Evolutionary conservation across 2,329 filamentous ascomycete genomes (phyloP).

Genomic region (Drechslerella stenobrocha): DNA sequence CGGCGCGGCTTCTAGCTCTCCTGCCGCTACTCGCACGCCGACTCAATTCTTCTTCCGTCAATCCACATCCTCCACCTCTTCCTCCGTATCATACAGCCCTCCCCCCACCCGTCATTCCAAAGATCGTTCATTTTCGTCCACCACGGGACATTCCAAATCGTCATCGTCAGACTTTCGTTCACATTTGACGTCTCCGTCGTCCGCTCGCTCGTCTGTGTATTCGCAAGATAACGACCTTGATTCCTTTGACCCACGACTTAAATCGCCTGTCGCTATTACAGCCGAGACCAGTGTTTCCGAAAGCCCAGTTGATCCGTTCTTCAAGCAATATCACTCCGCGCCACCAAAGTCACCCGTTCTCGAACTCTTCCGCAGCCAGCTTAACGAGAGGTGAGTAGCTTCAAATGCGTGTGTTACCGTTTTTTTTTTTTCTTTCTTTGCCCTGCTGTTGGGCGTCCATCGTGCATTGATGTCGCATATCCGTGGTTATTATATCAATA

Average conservation of each 20-base stretch:
- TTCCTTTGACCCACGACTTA: constrained; percentile 34
- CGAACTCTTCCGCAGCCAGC: constrained; percentile 41
- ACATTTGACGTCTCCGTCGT: constrained; percentile 43
- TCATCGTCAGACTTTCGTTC: constrained; percentile 48
- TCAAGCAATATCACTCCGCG: constrained; percentile 39
- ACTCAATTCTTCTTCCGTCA: constrained; percentile 49
- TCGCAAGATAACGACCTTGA: constrained; percentile 47
- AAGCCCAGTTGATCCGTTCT: constrained; percentile 40
- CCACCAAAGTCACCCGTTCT: constrained; percentile 45
- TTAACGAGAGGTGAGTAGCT: constrained; percentile 36
- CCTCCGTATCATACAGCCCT: constrained; percentile 41
- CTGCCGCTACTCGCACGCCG: constrained; percentile 34
- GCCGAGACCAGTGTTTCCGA: constrained; percentile 27
- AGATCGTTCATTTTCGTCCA: constrained; percentile 37
- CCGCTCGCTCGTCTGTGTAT: constrained; percentile 46
- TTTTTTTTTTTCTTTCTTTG: background rate
- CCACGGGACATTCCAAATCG: constrained; percentile 42
- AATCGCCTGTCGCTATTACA: constrained; percentile 28
- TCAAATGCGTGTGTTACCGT: constrained; percentile 1
- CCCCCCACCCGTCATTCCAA: constrained; percentile 39
- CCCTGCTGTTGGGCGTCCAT: no score
- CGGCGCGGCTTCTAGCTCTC: constrained; percentile 19
- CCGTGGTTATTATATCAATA: background rate
- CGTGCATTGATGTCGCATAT: no score
- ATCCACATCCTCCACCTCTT: constrained; percentile 47